Conservation (phyloP, 73 alveolate species). For the Durusdinium trenchii region DNA sequence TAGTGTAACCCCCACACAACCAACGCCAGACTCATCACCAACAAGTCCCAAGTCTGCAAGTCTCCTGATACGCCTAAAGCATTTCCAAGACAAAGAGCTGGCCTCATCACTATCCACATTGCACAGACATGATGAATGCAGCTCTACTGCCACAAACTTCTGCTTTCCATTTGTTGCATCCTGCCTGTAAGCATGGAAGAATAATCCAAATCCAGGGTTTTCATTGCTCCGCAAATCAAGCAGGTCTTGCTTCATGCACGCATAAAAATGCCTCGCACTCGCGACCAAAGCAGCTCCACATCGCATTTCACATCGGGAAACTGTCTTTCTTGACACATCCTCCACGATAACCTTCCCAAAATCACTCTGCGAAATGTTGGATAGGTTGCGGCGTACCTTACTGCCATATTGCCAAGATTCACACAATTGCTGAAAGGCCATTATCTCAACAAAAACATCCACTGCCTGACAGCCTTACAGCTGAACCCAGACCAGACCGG, state of each 20-base stretch:
- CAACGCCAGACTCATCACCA: conserved; percentile 28
- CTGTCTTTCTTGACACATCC: neutral
- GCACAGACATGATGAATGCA: conserved; percentile 8
- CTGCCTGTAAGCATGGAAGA: conserved; percentile 32
- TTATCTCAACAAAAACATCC: neutral
- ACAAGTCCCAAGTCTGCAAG: conserved; percentile 15
- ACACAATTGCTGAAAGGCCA: too few species aligned
- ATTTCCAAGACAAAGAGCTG: neutral
- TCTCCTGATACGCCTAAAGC: neutral
- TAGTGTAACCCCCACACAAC: conserved; percentile 27
- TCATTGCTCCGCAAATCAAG: neutral
- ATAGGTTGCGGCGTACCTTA: conserved; percentile 3
- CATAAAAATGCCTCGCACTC: neutral
- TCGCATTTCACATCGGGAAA: conserved; percentile 7
- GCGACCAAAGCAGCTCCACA: conserved; percentile 35
- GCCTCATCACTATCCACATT: neutral
- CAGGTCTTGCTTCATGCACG: neutral
- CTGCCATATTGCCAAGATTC: neutral
- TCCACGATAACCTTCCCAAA: neutral
- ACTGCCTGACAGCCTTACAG: too few species aligned
- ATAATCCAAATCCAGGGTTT: conserved; percentile 21
- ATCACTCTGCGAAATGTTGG: conserved; percentile 9
- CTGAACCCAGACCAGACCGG: too few species aligned
- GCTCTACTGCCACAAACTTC: neutral
- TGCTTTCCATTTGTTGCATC: conserved; percentile 48